phyloP scores from a whole-genome alignment of 345 rosid species.

The Lumnitzera racemosa region DNA sequence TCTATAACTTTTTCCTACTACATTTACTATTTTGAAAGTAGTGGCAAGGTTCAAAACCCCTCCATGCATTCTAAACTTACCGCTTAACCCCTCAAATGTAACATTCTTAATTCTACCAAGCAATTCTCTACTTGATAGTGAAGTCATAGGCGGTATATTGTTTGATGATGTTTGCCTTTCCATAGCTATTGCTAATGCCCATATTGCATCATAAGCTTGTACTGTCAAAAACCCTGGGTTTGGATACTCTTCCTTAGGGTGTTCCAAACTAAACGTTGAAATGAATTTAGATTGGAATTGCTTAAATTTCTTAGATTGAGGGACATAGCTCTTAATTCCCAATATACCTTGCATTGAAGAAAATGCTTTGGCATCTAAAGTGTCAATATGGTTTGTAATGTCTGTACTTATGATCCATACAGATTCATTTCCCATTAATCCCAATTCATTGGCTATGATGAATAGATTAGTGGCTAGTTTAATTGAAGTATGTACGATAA shows the following conservation, averaged over 20 bases:
- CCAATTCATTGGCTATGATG: conserved; percentile 10
- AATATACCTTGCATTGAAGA: conserved; percentile 20
- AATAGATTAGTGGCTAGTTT: conserved; percentile 5
- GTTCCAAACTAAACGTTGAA: not conserved
- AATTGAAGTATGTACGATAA: conserved; percentile 17
- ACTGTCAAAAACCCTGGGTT: conserved; percentile 11
- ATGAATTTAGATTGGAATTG: conserved; percentile 9
- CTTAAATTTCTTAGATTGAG: not conserved
- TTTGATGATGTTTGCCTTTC: not conserved
- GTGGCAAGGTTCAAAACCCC: not conserved
- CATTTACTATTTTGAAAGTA: conserved; percentile 10
- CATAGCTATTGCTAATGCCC: conserved; percentile 11
- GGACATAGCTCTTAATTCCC: conserved; percentile 15
- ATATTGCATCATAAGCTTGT: conserved; percentile 19
- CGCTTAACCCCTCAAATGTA: conserved; percentile 19
- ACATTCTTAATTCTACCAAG: not conserved
- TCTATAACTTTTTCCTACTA: conserved; percentile 11
- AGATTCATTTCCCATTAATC: conserved; percentile 19
- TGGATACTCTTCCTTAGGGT: conserved; percentile 2
- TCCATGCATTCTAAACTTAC: conserved; percentile 2
- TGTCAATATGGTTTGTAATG: conserved; percentile 8
- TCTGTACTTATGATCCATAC: conserved; percentile 18
- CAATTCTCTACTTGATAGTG: conserved; percentile 1
- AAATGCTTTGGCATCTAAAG: conserved; percentile 6
- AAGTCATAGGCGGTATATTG: not conserved